These are phyloP conservation scores for Colletotrichum eremochloae DNA, from an alignment of 2,329 filamentous ascomycete species.

Conservation along the genomic window DNA sequence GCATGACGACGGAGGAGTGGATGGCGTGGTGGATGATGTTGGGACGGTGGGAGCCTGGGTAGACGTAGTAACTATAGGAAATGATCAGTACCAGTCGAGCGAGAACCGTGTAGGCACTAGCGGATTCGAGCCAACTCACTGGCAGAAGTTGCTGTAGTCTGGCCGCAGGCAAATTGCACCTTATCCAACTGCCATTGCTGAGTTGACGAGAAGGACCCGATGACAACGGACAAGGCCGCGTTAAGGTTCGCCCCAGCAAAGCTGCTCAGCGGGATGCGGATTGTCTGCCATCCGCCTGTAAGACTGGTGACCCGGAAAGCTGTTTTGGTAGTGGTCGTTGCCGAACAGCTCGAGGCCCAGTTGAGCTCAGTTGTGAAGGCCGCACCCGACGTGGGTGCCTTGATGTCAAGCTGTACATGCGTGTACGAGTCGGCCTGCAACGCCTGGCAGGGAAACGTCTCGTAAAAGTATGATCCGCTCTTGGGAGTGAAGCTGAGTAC, in stretches of 20 bases:
- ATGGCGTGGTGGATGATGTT: slow-evolving; percentile 4
- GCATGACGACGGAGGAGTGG: slow-evolving; percentile 49
- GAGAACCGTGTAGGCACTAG: not conserved
- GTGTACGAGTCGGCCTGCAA: slow-evolving; percentile 62
- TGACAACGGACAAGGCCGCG: slow-evolving; percentile 61
- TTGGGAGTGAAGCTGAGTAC: slow-evolving; percentile 65
- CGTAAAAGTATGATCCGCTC: slow-evolving; percentile 65
- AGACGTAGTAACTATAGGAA: slow-evolving; percentile 10
- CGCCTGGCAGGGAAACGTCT: slow-evolving; percentile 63
- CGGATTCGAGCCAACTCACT: slow-evolving; percentile 35
- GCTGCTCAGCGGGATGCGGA: slow-evolving; percentile 63
- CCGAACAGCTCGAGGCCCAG: slow-evolving; percentile 56
- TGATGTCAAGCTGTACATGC: slow-evolving; percentile 52
- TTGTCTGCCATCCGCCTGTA: slow-evolving; percentile 62
- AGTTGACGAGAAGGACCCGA: slow-evolving; percentile 52
- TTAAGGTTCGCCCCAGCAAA: slow-evolving; percentile 65
- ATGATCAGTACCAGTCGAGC: slow-evolving; percentile 11
- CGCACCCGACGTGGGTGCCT: slow-evolving; percentile 44
- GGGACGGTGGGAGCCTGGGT: slow-evolving; percentile 20
- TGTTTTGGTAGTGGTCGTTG: slow-evolving; percentile 57
- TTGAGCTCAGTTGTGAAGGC: slow-evolving; percentile 55
- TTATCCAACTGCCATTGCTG: slow-evolving; percentile 61
- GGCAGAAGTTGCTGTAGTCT: slow-evolving; percentile 31
- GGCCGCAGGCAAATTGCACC: slow-evolving; percentile 59
- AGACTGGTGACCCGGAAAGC: slow-evolving; percentile 60